phyloP scores from a whole-genome alignment of 2,329 filamentous ascomycete genomes.

The Bipolaris cookei region DNA sequence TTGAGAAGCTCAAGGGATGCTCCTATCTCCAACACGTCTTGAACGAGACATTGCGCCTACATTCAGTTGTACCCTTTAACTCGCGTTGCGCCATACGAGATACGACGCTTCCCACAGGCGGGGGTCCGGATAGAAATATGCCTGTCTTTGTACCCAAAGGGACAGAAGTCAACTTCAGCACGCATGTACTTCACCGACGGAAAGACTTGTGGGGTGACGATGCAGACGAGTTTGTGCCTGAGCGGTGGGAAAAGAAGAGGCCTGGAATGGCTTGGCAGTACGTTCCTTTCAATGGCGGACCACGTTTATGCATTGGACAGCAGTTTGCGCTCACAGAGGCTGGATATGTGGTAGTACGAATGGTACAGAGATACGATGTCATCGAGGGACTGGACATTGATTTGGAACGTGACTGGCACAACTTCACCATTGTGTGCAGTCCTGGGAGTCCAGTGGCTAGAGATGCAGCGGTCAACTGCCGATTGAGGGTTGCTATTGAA shows the following conservation, averaged over 20 bases:
- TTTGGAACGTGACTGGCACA: slow-evolving; percentile 8
- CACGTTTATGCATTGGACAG: slow-evolving; percentile 31
- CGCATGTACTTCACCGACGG: slow-evolving; percentile 27
- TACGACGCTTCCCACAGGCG: slow-evolving; percentile 39
- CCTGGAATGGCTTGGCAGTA: slow-evolving; percentile 24
- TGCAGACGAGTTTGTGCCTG: slow-evolving; percentile 31
- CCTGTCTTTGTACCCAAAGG: slow-evolving; percentile 34
- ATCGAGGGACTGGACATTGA: slow-evolving; percentile 10
- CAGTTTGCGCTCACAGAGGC: slow-evolving; percentile 29
- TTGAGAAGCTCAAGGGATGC: slow-evolving; percentile 17
- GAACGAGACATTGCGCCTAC: slow-evolving; percentile 34
- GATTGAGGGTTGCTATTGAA: slow-evolving; percentile 9
- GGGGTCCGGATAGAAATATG: slow-evolving; percentile 28
- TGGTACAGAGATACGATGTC: slow-evolving; percentile 4
- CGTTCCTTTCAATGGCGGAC: slow-evolving; percentile 36
- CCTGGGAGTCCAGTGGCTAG: slow-evolving; percentile 5
- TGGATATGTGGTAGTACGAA: slow-evolving; percentile 14
- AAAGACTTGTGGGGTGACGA: slow-evolving; percentile 32
- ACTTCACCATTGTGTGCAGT: slow-evolving; percentile 12
- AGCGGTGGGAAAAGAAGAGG: slow-evolving; percentile 27
- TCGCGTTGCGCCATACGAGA: slow-evolving; percentile 26
- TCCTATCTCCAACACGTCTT: slow-evolving; percentile 30
- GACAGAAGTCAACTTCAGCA: slow-evolving; percentile 15
- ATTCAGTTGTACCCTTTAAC: slow-evolving; percentile 33
- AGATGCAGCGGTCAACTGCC: slow-evolving; percentile 5